These are phyloP conservation scores for Trichoderma guizhouense DNA, from an alignment of 2,329 filamentous ascomycete species.

Conservation along the genomic window DNA sequence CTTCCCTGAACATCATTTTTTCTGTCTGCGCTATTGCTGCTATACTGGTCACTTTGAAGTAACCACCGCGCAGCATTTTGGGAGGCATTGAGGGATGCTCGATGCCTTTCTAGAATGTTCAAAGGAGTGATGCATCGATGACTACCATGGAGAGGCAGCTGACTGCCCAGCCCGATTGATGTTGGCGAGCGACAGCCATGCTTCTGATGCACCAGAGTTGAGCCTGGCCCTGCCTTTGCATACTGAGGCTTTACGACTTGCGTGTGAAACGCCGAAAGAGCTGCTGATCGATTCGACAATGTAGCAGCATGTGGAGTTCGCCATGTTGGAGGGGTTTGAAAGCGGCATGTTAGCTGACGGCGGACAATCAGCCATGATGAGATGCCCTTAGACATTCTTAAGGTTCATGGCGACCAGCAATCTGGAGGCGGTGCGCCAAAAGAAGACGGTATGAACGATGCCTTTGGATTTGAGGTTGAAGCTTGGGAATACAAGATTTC, in stretches of 20 bases:
- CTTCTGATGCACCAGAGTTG: not conserved
- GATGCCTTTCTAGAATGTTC: not conserved
- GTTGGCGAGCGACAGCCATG: not conserved
- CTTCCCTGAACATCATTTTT: not conserved
- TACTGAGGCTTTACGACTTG: not conserved
- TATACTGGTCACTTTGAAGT: constrained; percentile 4
- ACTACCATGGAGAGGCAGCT: not conserved
- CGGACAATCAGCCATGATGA: constrained; percentile 36
- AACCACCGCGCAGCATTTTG: not conserved
- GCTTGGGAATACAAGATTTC: constrained; percentile 8
- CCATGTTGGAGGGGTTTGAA: constrained; percentile 14
- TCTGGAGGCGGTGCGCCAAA: constrained; percentile 16
- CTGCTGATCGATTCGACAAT: constrained; percentile 7
- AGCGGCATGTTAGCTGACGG: constrained; percentile 32
- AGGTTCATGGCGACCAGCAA: constrained; percentile 36
- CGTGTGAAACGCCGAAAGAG: not conserved
- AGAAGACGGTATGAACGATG: not conserved
- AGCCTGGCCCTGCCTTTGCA: not conserved
- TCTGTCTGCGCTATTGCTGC: not conserved
- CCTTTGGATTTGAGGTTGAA: not conserved
- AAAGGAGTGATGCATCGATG: not conserved
- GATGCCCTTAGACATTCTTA: constrained; percentile 41
- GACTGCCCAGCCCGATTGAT: not conserved
- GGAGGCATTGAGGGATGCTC: not conserved
- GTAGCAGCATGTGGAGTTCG: not conserved